Base-by-base conservation (phyloP, 768 basidiomycete genomes). In the Infundibulicybe gibba region DNA sequence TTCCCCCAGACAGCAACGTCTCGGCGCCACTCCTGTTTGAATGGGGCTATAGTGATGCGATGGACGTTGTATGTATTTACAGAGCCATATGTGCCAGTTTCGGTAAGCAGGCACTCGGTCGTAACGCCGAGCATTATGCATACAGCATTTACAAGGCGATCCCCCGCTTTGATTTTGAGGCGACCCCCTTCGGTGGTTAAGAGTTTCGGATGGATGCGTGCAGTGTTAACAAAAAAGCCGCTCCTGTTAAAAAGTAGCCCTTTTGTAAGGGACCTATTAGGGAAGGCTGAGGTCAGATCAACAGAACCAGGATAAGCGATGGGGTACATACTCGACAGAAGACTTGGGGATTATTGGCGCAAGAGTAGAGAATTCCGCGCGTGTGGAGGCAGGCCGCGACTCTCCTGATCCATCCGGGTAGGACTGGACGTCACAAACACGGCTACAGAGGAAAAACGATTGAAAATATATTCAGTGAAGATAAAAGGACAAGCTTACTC, bases 1-100 rank as follows among this genome's bases (percentile, higher is more conserved):
- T 32, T n/a, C 10, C 49, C 49, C 49, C 49, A 50, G 1, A 45
- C 4, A 1, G 49, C 45, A 10, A 33, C 41, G 17, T 50, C 49
- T 14, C 49, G 12, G 10, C 44, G 43, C 43, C 40, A 40, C 49
- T 50, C 49, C 20, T 50, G 49, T 11, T 37, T 25, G 12, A 39
- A 44, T 13, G 49, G 44, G 11, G 37, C 49, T 14, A 50, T 50
- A 3, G 49, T 46, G 25, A 50, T 34, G 37, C 37, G 30, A 8
- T 47, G 32, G 2, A 40, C 20, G 35, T 38, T 38, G 12, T 8
- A 4, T 13, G 17, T 21, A 6, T 32, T 37, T 9, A 11, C 6
- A 6, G 19, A 42, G 3, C 45, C 45, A 21, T 39, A 14, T 2
- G 12, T 6, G 13, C 19, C 38, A 33, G 45, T n/a, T 4, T 13